Evolutionary conservation across 306 rosid genomes (phyloP), one percentile per base, ranked within the genome.

Genomic region (Prunus mume): DNA sequence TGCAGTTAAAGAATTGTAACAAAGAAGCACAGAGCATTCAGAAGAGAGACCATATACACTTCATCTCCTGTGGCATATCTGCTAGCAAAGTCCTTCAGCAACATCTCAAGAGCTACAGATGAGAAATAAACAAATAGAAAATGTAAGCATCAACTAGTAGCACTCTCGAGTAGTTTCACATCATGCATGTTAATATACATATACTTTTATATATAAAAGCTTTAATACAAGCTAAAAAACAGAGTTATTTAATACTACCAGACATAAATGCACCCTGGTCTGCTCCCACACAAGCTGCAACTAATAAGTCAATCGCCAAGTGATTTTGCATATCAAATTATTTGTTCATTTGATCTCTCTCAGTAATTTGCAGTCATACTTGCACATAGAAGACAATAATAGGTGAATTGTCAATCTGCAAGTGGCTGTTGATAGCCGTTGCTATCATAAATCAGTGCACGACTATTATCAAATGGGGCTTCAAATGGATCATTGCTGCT

Each of bases 31-130:
- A 38, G 12, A 24, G 76, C 30, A 45, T 57, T 57, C 76, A 72
- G 55, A 61, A 54, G 19, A 20, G 60, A 79, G 79, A 79, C 90
- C 90, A 84, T 76, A 60, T 69, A 79, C 46, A 81, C 68, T 41
- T 76, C 82, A 69, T 84, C 86, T 22, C 88, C 87, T 0, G 85
- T 73, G 55, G 88, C 86, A 79, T 65, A 79, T 58, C 27, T 75
- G 4, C 83, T 68, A 70, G 79, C 80, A 83, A 63, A 68, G 65
- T 84, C 76, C 84, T 86, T 79, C 77, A 79, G 71, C 57, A 84
- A 69, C 65, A 63, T 84, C 78, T 86, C 90, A 34, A 84, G 86
- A 76, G 81, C 90, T 86, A 75, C 71, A 82, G 27, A 73, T 46
- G 10, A 58, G 56, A 69, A 58, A 82, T 51, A 25, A 30, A 45